Percentiles rank a stretch among this genome's conserved stretches.
Conservation (phyloP, 2,329 filamentous ascomycete species). For the Massarina eburnea region DNA sequence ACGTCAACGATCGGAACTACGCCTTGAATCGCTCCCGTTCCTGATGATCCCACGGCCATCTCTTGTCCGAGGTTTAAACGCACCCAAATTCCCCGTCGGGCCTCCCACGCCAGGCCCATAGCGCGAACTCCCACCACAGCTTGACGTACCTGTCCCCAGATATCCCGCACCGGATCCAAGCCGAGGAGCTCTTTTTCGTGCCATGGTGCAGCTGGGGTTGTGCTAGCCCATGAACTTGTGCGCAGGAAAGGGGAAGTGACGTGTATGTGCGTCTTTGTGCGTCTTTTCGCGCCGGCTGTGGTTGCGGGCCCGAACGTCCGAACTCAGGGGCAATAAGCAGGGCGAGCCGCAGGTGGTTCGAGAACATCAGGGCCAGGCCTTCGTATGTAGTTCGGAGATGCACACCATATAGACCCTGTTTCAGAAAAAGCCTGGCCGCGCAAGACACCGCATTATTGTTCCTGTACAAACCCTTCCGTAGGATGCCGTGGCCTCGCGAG, state of each 20-base stretch:
- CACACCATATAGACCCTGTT: too few relatives aligned
- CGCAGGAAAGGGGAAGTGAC: background rate
- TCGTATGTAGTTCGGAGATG: too few relatives aligned
- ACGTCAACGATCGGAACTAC: background rate
- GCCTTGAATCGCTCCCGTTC: background rate
- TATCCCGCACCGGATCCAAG: background rate
- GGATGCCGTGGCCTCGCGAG: too few relatives aligned
- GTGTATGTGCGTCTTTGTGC: background rate
- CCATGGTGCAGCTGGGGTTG: background rate
- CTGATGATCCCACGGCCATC: background rate
- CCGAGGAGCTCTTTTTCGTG: background rate
- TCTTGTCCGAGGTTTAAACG: too few relatives aligned
- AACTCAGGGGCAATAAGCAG: constrained; percentile 1
- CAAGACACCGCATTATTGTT: too few relatives aligned
- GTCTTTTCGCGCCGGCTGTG: background rate
- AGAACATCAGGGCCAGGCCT: background rate
- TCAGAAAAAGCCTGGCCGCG: too few relatives aligned
- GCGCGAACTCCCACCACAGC: background rate
- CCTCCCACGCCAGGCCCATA: too few relatives aligned
- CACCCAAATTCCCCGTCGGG: background rate
- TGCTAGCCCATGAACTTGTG: background rate
- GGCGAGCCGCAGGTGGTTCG: background rate
- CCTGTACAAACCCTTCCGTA: too few relatives aligned
- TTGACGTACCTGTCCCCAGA: background rate
- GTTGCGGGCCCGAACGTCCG: background rate